Conservation (phyloP, 371 early-diverging fungal species). For the Rhizopus delemar region DNA sequence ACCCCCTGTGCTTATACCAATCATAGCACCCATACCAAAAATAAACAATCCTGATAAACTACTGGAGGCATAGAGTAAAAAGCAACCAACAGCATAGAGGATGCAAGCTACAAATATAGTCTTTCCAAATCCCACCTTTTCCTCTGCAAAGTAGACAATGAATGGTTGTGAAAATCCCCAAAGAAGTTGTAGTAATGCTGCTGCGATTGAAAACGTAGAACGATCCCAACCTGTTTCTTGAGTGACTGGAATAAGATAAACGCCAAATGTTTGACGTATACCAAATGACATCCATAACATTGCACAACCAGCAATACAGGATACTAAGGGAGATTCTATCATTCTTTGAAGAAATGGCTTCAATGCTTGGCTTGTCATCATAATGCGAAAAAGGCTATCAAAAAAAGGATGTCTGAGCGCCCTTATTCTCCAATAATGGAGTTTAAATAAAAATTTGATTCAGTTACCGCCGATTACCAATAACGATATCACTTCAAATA, state of each 20-base stretch:
- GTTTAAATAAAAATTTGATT: no score
- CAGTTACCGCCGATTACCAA: no score
- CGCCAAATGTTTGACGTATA: conserved; percentile 34
- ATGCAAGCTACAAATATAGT: conserved; percentile 24
- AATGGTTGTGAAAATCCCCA: conserved; percentile 39
- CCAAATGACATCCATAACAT: conserved; percentile 38
- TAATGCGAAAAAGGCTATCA: no score
- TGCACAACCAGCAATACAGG: conserved; percentile 26
- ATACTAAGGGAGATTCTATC: conserved; percentile 12
- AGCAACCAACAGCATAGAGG: conserved; percentile 30
- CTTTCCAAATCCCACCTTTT: conserved; percentile 36
- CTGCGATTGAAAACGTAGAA: conserved; percentile 33
- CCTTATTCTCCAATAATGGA: no score
- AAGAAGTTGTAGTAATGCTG: conserved; percentile 32
- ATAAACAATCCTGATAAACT: conserved; percentile 30
- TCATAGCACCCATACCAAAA: conserved; percentile 30
- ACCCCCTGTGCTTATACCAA: conserved; percentile 36
- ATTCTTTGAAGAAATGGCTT: conserved; percentile 2
- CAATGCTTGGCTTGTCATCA: not conserved
- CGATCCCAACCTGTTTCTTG: conserved; percentile 32
- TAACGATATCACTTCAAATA: no score
- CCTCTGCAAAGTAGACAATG: conserved; percentile 32
- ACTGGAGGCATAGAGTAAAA: conserved; percentile 30
- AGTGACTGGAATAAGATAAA: conserved; percentile 36
- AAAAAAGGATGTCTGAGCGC: no score